Evolutionary conservation across 2,329 filamentous ascomycete species (phyloP).

Genomic region (Colletotrichum sidae): DNA sequence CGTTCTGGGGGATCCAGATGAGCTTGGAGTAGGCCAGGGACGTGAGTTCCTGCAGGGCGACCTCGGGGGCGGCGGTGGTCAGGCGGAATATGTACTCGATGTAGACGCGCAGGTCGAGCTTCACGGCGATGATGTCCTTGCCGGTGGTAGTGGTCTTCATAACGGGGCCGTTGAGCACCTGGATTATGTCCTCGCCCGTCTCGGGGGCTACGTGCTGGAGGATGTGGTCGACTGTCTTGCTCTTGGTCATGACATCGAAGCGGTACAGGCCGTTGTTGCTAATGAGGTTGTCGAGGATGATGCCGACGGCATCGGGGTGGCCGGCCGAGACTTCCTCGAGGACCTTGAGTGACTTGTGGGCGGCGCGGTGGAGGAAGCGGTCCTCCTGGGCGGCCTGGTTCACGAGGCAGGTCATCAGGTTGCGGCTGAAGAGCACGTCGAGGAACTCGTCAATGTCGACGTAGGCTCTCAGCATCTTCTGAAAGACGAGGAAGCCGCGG

Average conservation of each 20-base stretch:
- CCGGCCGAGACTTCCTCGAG: conserved; percentile 74
- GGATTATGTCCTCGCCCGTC: conserved; percentile 66
- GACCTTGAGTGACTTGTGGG: conserved; percentile 78
- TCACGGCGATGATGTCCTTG: conserved; percentile 51
- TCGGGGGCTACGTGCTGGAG: conserved; percentile 69
- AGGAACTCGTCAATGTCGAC: conserved; percentile 54
- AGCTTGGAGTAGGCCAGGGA: conserved; percentile 66
- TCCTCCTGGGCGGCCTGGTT: conserved; percentile 85
- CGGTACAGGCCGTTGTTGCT: conserved; percentile 77
- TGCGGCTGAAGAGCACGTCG: conserved; percentile 79
- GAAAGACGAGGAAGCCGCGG: conserved; percentile 89
- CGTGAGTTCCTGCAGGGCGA: conserved; percentile 64
- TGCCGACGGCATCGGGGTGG: conserved; percentile 68
- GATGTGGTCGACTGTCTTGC: conserved; percentile 84
- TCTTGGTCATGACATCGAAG: conserved; percentile 88
- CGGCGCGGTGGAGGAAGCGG: conserved; percentile 82
- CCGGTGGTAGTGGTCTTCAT: conserved; percentile 39
- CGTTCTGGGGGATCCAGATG: conserved; percentile 42
- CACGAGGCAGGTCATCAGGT: conserved; percentile 83
- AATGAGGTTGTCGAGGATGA: conserved; percentile 76
- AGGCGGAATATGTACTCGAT: conserved; percentile 66
- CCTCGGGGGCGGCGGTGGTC: conserved; percentile 51
- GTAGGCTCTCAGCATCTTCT: conserved; percentile 73
- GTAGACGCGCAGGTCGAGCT: conserved; percentile 58
- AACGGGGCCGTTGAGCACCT: conserved; percentile 48